Conservation (phyloP, 768 basidiomycete species). For the Agrocybe chaxingu region DNA sequence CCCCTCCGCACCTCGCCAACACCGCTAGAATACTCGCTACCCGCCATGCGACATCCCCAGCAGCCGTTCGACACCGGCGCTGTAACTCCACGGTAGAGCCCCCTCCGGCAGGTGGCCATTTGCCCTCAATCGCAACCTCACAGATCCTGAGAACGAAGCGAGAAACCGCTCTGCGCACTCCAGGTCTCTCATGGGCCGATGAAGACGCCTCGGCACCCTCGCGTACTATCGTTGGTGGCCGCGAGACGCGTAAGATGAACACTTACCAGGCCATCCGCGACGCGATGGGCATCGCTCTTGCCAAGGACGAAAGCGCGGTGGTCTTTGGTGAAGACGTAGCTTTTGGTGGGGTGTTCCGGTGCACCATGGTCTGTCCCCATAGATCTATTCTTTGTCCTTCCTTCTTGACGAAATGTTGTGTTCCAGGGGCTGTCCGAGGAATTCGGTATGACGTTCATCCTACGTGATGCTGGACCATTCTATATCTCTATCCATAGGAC, state of each 20-base stretch:
- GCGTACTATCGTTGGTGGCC: conserved; percentile 57
- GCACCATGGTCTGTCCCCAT: conserved; percentile 68
- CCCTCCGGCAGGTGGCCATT: conserved; percentile 78
- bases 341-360: conserved; percentile 93
- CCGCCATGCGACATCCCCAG: not conserved
- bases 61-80: conserved; percentile 28
- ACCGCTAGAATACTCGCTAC: conserved; percentile 17
- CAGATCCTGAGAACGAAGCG: conserved; percentile 60
- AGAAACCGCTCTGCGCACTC: conserved; percentile 68
- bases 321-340: conserved; percentile 92
- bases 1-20: conserved; percentile 14
- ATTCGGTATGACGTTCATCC: conserved; percentile 54
- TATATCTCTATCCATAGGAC: conserved; percentile 44
- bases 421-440: conserved; percentile 83
- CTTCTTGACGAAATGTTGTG: conserved; percentile 2
- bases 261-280: conserved; percentile 90
- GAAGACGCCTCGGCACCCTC: conserved; percentile 44
- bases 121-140: conserved; percentile 70
- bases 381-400: not conserved
- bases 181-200: conserved; percentile 70
- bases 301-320: conserved; percentile 83
- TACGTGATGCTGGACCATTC: not conserved
- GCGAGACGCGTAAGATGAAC: conserved; percentile 95
- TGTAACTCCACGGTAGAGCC: conserved; percentile 59
- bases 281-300: conserved; percentile 82